These are phyloP conservation scores for Rhynchosporium graminicola DNA, from an alignment of 2,329 filamentous ascomycete genomes.

Conservation along the genomic window DNA sequence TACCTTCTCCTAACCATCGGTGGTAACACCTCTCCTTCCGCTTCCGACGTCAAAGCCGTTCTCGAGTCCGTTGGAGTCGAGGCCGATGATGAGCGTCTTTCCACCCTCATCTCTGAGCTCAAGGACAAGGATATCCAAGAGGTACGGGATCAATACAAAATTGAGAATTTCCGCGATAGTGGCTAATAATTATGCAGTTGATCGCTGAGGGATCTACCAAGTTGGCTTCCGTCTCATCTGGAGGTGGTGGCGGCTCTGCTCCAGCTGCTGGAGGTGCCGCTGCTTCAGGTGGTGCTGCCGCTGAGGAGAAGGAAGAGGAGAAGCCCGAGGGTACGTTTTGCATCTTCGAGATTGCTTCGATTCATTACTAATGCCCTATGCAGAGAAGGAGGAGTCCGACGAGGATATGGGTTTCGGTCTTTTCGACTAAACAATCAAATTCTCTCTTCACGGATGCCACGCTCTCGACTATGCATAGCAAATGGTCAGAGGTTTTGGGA, in stretches of 20 bases:
- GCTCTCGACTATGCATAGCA: conserved; percentile 32
- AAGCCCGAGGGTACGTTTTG: conserved; percentile 79
- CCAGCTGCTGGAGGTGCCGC: conserved; percentile 66
- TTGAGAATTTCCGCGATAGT: conserved; percentile 31
- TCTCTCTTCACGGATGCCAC: conserved; percentile 27
- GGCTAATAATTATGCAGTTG: conserved; percentile 59
- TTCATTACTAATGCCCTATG: conserved; percentile 34
- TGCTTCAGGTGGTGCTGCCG: conserved; percentile 65
- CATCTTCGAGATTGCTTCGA: not conserved
- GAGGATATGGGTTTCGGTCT: conserved; percentile 79
- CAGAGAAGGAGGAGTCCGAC: conserved; percentile 70
- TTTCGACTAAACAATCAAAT: conserved; percentile 62
- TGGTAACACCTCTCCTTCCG: conserved; percentile 88
- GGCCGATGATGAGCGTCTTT: conserved; percentile 83
- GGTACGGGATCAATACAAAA: conserved; percentile 53
- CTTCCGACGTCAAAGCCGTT: conserved; percentile 81
- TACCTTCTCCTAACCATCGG: conserved; percentile 96
- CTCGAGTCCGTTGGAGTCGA: conserved; percentile 95
- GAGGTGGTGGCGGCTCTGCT: conserved; percentile 68
- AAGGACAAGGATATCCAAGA: conserved; percentile 90
- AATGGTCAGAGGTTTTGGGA: conserved; percentile 34
- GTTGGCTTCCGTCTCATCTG: conserved; percentile 96
- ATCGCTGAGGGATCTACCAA: conserved; percentile 88
- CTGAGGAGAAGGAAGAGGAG: conserved; percentile 68
- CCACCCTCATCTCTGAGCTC: conserved; percentile 86